Base-by-base conservation (phyloP, 108 stramenopile species). In the Discostella stelligeroides region DNA sequence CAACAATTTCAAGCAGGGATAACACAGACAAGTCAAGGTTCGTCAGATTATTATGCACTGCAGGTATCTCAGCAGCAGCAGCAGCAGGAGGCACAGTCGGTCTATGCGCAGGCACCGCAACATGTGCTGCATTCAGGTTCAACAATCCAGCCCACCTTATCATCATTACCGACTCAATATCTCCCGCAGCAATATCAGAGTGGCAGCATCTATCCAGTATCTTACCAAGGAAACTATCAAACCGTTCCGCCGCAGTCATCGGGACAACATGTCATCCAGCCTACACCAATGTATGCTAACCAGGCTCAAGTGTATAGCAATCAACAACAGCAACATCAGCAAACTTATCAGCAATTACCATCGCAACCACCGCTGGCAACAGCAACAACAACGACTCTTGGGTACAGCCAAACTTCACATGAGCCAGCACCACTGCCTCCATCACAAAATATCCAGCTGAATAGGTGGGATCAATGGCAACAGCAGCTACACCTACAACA, bases 261-360 rank as follows among this genome's bases (percentile, higher is more conserved):
- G 4, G 41, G 24, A 28, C 59, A 45, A 8, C 4, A n/a, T 47
- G 20, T 20, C 18, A 34, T 61, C 18, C 48, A 46, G 21, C 48
- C 70, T 37, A 20, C 48, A 18, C 15, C 48, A 49, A 9, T 70
- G 62, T 50, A 29, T 60, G 38, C 75, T 68, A 54, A 53, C 15
- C 20, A 2, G 23, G 21, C 57, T 24, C 14, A 55, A 18, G 67
- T n/a, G n/a, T n/a, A n/a, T n/a, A n/a, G n/a, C n/a, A n/a, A n/a
- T n/a, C 54, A 68, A 21, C 55, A 57, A 7, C 68, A 58, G 55
- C 68, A 58, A 21, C 55, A 57, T 9, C n/a, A n/a, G n/a, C n/a
- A n/a, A n/a, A n/a, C n/a, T n/a, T n/a, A n/a, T n/a, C n/a, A n/a
- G n/a, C n/a, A n/a, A n/a, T n/a, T n/a, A n/a, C n/a, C n/a, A n/a